Evolutionary conservation across 1,284 basidiomycete genomes (phyloP), one percentile per base, ranked within the genome.

Genomic region (Melanopsichium pennsylvanicum): DNA sequence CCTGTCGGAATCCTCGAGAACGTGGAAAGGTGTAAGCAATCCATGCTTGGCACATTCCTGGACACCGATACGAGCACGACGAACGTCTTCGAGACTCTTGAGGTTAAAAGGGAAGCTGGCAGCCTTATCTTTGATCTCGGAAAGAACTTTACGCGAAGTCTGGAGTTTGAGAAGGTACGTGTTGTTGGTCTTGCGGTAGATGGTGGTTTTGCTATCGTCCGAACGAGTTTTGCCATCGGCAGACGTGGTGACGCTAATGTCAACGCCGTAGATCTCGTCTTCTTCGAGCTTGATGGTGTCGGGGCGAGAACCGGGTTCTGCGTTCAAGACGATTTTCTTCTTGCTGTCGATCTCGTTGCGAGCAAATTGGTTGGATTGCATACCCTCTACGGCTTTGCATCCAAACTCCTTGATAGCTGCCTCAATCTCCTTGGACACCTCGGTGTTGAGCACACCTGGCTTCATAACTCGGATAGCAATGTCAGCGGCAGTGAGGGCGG

Each of bases 111-210:
- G 95, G 88, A 98, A 98, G 7, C 92, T 87, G 23, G 94, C 95
- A 29, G 95, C 91, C 83, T 97, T 97, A 86, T 94, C 95, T 84
- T 95, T 91, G 77, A 97, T 91, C 84, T 97, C 95, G 45, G 90
- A 90, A 84, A 96, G 97, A 40, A 96, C 90, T 27, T 90, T 88
- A 73, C 95, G 89, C 46, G 93, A 94, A 50, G 91, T 95, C 85
- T 95, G 96, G 88, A 96, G 90, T 86, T 97, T 98, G 78, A 97
- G 87, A 82, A 94, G 91, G 85, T 97, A 98, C 45, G 91, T 95
- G 37, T 72, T 61, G 88, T 74, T 88, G 80, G 92, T 91, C 71
- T 92, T 88, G 83, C 96, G 93, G 86, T 91, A 97, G 81, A 98
- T 89, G 33, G 91, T 92, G 44, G 93, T 96, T 80, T 91, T 88